Evolutionary conservation across 345 rosid genomes (phyloP).

Genomic region (Eucalyptus caleyi): DNA sequence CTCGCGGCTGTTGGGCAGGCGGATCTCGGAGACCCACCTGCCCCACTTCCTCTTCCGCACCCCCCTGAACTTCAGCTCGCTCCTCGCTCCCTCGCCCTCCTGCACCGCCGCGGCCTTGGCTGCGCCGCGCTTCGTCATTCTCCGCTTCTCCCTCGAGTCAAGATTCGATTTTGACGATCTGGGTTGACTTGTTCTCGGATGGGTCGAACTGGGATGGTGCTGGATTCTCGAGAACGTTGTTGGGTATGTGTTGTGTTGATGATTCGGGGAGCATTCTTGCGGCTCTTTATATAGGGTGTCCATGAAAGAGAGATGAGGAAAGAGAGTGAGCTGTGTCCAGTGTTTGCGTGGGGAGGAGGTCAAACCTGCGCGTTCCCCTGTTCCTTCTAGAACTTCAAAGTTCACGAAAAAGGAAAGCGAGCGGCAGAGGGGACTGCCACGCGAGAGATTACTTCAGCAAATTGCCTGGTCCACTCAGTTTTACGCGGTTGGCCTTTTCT

Average conservation of each 20-base stretch:
- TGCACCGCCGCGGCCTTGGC: background rate
- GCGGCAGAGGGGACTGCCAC: background rate
- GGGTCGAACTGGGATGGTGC: background rate
- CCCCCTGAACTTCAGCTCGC: background rate
- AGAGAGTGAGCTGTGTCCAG: background rate
- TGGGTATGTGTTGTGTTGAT: accelerated
- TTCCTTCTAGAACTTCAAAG: background rate
- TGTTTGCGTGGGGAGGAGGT: background rate
- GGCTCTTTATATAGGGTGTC: background rate
- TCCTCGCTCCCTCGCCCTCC: background rate
- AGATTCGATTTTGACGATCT: background rate
- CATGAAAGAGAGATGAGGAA: background rate
- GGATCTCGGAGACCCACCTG: conserved; percentile 7
- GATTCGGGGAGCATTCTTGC: background rate
- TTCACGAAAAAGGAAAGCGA: accelerated
- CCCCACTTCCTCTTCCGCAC: conserved; percentile 18
- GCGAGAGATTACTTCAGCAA: background rate
- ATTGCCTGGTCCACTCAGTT: background rate
- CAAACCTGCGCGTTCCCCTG: background rate
- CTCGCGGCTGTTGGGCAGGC: conserved; percentile 1
- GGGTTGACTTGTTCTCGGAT: background rate
- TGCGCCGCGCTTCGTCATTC: background rate
- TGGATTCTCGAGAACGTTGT: background rate
- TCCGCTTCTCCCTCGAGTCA: background rate
- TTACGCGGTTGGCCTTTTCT: background rate